Conservation (phyloP, 1,284 basidiomycete genomes). For the Fomitiporia mediterranea region DNA sequence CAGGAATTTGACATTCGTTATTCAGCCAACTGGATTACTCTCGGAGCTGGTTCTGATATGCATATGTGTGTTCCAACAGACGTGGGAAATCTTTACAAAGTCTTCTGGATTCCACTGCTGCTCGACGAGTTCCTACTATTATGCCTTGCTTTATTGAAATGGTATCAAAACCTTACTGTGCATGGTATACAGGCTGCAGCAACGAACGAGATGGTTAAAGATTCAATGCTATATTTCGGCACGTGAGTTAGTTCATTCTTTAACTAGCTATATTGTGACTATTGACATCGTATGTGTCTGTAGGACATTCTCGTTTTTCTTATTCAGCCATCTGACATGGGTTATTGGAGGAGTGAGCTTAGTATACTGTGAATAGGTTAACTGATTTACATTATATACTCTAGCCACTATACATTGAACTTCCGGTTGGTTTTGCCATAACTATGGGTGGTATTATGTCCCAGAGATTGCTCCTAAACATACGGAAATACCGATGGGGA, state of each 20-base stretch:
- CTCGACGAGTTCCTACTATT: neutral
- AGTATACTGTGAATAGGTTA: neutral
- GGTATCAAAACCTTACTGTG: neutral
- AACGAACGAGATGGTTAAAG: neutral
- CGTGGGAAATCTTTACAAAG: neutral
- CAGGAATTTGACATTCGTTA: neutral
- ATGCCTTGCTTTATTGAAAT: neutral
- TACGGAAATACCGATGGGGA: neutral
- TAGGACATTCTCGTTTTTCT: neutral
- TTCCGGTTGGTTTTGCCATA: neutral
- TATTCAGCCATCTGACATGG: conserved; percentile 1
- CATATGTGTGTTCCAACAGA: neutral
- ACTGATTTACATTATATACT: neutral
- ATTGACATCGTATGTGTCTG: neutral
- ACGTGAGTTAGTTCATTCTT: neutral
- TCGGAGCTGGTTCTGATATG: neutral
- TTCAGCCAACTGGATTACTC: neutral
- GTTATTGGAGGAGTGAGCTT: conserved; percentile 1
- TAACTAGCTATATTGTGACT: neutral
- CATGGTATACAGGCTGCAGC: neutral
- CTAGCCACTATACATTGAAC: neutral
- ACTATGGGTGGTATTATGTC: neutral
- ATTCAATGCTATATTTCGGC: neutral
- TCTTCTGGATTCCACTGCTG: conserved; percentile 8
- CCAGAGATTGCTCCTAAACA: conserved; percentile 1